phyloP scores from a whole-genome alignment of 495 filamentous ascomycete genomes.

The Hypoxylon intermedium region DNA sequence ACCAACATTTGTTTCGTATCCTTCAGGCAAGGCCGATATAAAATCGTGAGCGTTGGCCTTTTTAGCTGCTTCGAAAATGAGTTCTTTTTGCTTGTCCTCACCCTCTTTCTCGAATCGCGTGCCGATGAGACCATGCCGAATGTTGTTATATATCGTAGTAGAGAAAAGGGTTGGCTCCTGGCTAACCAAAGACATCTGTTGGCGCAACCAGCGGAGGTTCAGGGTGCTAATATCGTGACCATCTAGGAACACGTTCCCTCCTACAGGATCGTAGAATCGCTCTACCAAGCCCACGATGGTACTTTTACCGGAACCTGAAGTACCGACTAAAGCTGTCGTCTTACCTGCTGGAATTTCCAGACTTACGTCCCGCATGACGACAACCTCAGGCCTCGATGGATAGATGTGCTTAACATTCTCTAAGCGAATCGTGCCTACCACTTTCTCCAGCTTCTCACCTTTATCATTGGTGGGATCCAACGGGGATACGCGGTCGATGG shows the following conservation, averaged over 20 bases:
- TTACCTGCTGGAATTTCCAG: slow-evolving; percentile 84
- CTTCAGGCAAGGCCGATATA: slow-evolving; percentile 80
- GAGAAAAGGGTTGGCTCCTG: slow-evolving; percentile 84
- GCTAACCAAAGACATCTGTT: slow-evolving; percentile 88
- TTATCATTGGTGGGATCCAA: slow-evolving; percentile 77
- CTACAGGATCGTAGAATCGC: slow-evolving; percentile 89
- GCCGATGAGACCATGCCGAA: slow-evolving; percentile 86
- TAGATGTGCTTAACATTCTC: slow-evolving; percentile 89
- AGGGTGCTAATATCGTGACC: slow-evolving; percentile 80
- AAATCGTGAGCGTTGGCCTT: slow-evolving; percentile 96
- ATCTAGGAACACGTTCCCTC: slow-evolving; percentile 80
- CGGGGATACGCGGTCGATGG: slow-evolving; percentile 89
- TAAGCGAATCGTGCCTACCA: slow-evolving; percentile 83
- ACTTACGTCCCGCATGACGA: slow-evolving; percentile 81
- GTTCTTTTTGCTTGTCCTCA: slow-evolving; percentile 68
- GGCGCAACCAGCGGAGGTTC: slow-evolving; percentile 90
- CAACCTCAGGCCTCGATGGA: slow-evolving; percentile 87
- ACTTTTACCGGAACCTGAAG: slow-evolving; percentile 88
- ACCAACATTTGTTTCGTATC: slow-evolving; percentile 93
- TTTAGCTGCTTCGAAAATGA: slow-evolving; percentile 80
- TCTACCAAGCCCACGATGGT: slow-evolving; percentile 93
- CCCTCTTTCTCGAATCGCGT: slow-evolving; percentile 73
- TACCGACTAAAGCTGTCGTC: slow-evolving; percentile 84
- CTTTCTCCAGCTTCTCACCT: slow-evolving; percentile 71
- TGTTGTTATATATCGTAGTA: slow-evolving; percentile 86